Conservation (phyloP, 1,139 yeast species). For the Ogataea hybrid region DNA sequence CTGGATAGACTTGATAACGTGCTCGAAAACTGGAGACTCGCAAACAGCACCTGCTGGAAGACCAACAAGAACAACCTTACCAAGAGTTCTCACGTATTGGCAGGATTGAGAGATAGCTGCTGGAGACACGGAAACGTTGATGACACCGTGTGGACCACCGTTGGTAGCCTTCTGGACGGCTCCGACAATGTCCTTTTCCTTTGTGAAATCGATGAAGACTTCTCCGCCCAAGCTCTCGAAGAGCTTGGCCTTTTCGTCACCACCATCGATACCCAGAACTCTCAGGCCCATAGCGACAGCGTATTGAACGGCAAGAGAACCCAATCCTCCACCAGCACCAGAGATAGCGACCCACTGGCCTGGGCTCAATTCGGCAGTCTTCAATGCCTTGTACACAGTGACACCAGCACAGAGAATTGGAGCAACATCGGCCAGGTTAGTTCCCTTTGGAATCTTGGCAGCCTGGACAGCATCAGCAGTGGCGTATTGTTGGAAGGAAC, state of each 20-base stretch:
- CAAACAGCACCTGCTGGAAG: slow-evolving; percentile 72
- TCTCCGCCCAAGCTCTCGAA: slow-evolving; percentile 65
- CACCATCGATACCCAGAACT: slow-evolving; percentile 75
- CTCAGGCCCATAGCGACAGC: slow-evolving; percentile 75
- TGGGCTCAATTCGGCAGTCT: slow-evolving; percentile 56
- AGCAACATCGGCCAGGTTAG: slow-evolving; percentile 65
- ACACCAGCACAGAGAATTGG: slow-evolving; percentile 82
- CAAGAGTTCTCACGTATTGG: slow-evolving; percentile 63
- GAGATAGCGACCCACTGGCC: slow-evolving; percentile 79
- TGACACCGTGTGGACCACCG: slow-evolving; percentile 77
- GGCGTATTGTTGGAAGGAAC: slow-evolving; percentile 78
- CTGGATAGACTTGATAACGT: slow-evolving; percentile 62
- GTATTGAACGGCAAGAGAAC: slow-evolving; percentile 71
- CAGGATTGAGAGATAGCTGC: slow-evolving; percentile 62
- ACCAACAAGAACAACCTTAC: slow-evolving; percentile 73
- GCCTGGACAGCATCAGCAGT: slow-evolving; percentile 80
- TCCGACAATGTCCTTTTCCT: slow-evolving; percentile 52
- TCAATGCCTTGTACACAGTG: slow-evolving; percentile 75
- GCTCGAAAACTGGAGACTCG: slow-evolving; percentile 59
- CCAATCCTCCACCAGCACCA: slow-evolving; percentile 81
- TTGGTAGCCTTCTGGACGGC: slow-evolving; percentile 56
- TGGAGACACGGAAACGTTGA: slow-evolving; percentile 72
- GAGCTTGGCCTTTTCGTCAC: slow-evolving; percentile 60
- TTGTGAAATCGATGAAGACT: slow-evolving; percentile 61
- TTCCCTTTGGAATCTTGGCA: slow-evolving; percentile 63